These are phyloP conservation scores for Selenicereus undatus DNA, from an alignment of 148 eudicot genomes.

Conservation along the genomic window DNA sequence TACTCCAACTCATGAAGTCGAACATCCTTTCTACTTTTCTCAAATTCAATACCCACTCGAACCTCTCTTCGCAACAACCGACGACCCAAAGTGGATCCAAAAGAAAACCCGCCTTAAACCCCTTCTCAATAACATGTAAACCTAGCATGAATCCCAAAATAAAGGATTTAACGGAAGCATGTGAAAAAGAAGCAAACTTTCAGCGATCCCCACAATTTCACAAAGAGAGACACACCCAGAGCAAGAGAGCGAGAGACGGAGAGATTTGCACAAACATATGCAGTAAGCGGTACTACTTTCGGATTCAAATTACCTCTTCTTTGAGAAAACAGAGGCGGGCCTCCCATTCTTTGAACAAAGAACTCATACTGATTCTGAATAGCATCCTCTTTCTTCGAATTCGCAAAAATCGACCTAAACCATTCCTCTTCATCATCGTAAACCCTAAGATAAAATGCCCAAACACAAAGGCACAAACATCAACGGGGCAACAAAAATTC, in stretches of 20 bases:
- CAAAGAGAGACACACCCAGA: background rate
- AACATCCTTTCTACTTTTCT: background rate
- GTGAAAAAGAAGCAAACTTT: background rate
- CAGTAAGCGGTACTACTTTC: background rate
- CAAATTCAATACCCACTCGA: background rate
- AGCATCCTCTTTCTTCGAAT: constrained; percentile 86
- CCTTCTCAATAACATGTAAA: background rate
- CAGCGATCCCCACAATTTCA: background rate
- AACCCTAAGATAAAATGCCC: constrained; percentile 44
- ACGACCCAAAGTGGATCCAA: background rate
- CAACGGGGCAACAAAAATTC: background rate
- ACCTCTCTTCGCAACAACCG: background rate
- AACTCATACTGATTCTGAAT: constrained; percentile 92
- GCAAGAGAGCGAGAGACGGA: background rate
- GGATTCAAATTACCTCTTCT: constrained; percentile 54
- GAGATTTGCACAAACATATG: background rate
- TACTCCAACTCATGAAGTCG: background rate
- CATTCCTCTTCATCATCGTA: constrained; percentile 94
- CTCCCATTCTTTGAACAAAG: constrained; percentile 94
- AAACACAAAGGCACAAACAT: background rate
- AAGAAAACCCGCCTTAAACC: background rate
- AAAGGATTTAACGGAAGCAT: background rate
- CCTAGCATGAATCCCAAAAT: background rate
- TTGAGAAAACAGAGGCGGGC: constrained; percentile 76
- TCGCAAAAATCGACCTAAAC: constrained; percentile 85